Evolutionary conservation across 148 eudicot genomes (phyloP).

Genomic region (Silene conica): DNA sequence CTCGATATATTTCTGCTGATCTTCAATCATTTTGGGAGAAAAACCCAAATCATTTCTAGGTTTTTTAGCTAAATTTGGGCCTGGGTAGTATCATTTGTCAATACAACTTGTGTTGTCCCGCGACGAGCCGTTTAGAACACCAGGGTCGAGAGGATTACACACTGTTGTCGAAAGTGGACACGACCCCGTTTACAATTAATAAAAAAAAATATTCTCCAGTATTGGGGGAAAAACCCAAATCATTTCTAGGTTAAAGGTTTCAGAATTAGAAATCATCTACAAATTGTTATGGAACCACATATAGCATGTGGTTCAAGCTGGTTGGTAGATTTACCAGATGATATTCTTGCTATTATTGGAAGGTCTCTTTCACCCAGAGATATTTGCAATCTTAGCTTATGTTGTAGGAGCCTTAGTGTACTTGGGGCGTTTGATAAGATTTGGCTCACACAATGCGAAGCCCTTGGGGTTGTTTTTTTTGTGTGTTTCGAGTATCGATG

Average conservation of each 20-base stretch:
- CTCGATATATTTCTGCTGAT: conserved; percentile 18
- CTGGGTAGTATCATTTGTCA: too few species aligned
- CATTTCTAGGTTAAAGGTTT: background rate
- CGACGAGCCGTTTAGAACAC: too few species aligned
- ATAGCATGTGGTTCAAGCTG: conserved; percentile 51
- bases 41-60: conserved; percentile 7
- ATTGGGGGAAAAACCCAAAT: too few species aligned
- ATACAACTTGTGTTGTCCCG: too few species aligned
- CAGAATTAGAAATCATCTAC: background rate
- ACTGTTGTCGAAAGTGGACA: too few species aligned
- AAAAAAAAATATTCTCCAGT: too few species aligned
- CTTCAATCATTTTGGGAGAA: background rate
- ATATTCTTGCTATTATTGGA: conserved; percentile 50
- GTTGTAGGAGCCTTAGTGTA: conserved; percentile 49
- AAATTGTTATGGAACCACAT: conserved; percentile 33
- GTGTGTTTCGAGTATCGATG: too few species aligned
- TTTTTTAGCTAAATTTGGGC: too few species aligned
- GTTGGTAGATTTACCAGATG: conserved; percentile 63
- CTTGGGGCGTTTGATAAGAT: conserved; percentile 57
- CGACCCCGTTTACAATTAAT: too few species aligned
- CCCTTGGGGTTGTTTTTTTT: conserved; percentile 46
- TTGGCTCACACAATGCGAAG: conserved; percentile 70
- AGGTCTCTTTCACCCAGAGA: conserved; percentile 61
- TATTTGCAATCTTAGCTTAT: conserved; percentile 56
- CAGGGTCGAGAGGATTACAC: too few species aligned